phyloP scores from a whole-genome alignment of 169 alveolate genomes.

The Plasmodium cynomolgi region DNA sequence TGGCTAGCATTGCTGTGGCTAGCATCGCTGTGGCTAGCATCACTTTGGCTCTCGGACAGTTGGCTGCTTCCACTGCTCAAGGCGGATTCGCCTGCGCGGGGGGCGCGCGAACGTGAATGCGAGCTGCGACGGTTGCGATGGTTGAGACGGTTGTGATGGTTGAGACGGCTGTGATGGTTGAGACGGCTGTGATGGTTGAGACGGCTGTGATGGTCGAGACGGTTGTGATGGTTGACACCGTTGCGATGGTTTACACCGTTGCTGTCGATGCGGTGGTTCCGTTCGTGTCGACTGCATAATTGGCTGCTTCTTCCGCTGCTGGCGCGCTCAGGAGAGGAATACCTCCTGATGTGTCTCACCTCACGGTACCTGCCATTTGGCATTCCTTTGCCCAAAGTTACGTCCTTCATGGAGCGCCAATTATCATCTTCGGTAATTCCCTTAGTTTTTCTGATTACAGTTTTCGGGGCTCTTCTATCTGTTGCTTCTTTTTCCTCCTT shows the following conservation, averaged over 20 bases:
- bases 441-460: neutral
- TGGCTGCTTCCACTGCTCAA: neutral
- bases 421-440: neutral
- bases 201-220: neutral
- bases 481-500: neutral
- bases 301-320: neutral
- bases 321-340: neutral
- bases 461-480: neutral
- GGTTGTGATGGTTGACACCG: too few species aligned
- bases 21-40: too few species aligned
- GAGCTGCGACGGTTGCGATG: neutral
- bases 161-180: neutral
- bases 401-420: neutral
- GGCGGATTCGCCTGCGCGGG: neutral
- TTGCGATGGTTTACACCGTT: too few species aligned
- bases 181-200: too few species aligned
- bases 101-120: neutral
- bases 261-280: neutral
- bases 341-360: neutral
- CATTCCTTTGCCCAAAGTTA: neutral
- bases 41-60: neutral
- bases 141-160: too few species aligned
- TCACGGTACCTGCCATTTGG: neutral
- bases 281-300: neutral
- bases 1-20: too few species aligned